Base-by-base conservation (phyloP, 345 rosid species). In the Gossypium arboreum region DNA sequence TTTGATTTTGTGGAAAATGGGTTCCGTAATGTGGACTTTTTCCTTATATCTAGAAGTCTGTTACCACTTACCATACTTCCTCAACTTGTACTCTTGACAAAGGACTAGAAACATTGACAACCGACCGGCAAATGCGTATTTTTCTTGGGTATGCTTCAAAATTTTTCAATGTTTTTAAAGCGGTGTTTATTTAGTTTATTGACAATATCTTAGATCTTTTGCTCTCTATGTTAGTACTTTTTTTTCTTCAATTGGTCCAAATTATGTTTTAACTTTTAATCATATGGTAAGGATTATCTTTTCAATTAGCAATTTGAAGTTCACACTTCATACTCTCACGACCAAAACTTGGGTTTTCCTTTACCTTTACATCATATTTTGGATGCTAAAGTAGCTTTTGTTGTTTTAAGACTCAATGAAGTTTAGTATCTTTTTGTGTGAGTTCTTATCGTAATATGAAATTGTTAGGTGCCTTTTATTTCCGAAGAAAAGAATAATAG, bases 71-170 rank as follows among this genome's bases (percentile, higher is more conserved):
- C 93, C 62, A 92, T 92, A 79, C 83, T 92, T 73, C 95, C 95
- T 79, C 97, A 90, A 79, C 91, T 90, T 79, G 88, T 90, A 45
- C 79, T 92, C 83, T 79, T 90, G 44, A 29, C 95, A 90, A 72
- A 88, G 94, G 84, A 90, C 97, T 60, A 86, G 86, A 73, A 92
- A 92, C 61, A 90, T 92, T 27, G 95, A 90, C 74, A 92, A 89
- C 85, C 89, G 81, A 92, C 92, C 0, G 95, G 95, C 5, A 92
- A 90, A 79, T 90, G 88, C 50, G 85, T 92, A 12, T 92, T 77
- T 90, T 92, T 68, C 92, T 92, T 63, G 95, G 94, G 97, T 90
- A 89, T 59, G 82, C 76, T 63, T 54, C 48, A 34, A 12, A 29
- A 29, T 0, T 29, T 29, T 50, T 72, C 43, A 13, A 47, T 34